phyloP scores from a whole-genome alignment of 192 early-diverging fungal genomes.

The Phycomyces nitens region DNA sequence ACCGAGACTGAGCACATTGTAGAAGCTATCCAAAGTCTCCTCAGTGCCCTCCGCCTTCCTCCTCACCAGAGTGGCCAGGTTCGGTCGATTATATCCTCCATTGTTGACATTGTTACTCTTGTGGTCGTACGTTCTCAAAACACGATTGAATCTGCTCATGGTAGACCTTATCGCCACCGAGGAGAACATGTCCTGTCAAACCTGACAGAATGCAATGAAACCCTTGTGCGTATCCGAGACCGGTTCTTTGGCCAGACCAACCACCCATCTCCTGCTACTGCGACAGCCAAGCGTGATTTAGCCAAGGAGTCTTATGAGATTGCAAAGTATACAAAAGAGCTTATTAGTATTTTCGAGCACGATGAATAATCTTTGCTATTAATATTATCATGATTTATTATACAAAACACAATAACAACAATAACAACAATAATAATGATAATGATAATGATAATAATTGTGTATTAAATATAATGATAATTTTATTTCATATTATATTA shows the following conservation, averaged over 20 bases:
- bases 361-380: too few relatives aligned
- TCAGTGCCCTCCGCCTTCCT: conserved; percentile 54
- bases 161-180: conserved; percentile 29
- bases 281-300: conserved; percentile 79
- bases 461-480: too few relatives aligned
- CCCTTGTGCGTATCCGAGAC: conserved; percentile 58
- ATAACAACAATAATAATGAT: too few relatives aligned
- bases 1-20: conserved; percentile 74
- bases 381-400: too few relatives aligned
- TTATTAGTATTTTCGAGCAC: conserved; percentile 63
- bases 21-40: conserved; percentile 70
- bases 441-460: too few relatives aligned
- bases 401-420: too few relatives aligned
- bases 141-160: conserved; percentile 42
- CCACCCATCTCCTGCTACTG: conserved; percentile 41
- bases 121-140: conserved; percentile 48
- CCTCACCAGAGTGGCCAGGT: conserved; percentile 24
- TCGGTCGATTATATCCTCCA: conserved; percentile 33
- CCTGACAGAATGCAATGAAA: conserved; percentile 47
- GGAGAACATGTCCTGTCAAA: conserved; percentile 62
- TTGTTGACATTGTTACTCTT: conserved; percentile 38
- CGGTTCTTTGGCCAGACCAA: conserved; percentile 41
- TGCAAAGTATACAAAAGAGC: conserved; percentile 83
- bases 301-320: conserved; percentile 86
- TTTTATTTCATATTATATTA: too few relatives aligned